A percentile compares a stretch with the other conserved stretches of the same genome.
phyloP scores from a whole-genome alignment of 139 green algal genomes.

The Zygnema circumcarinatum region DNA sequence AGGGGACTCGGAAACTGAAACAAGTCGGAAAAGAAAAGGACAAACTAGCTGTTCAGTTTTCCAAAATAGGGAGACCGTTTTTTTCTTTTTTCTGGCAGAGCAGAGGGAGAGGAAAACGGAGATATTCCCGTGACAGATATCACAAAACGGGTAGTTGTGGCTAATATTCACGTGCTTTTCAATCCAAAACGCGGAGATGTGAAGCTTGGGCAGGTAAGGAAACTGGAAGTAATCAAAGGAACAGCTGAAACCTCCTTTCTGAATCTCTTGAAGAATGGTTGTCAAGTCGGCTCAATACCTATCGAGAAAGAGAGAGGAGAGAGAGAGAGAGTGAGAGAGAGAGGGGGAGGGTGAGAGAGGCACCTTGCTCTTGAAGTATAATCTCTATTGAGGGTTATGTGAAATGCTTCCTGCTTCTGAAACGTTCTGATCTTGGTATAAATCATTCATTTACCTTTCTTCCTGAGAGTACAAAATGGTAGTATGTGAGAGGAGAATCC shows the following conservation, averaged over 20 bases:
- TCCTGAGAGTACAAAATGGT: neutral
- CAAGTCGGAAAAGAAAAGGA: too few species aligned
- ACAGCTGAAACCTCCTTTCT: neutral
- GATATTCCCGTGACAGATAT: too few species aligned
- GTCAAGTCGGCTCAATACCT: conserved; percentile 1
- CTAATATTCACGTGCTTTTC: conserved; percentile 88
- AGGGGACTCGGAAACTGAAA: too few species aligned
- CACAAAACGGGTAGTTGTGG: conserved; percentile 62
- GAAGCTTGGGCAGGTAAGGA: conserved; percentile 58
- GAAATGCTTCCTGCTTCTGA: neutral
- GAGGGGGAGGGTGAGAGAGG: too few species aligned
- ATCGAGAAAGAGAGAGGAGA: neutral
- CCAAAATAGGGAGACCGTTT: too few species aligned
- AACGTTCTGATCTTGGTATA: too few species aligned
- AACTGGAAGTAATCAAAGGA: neutral
- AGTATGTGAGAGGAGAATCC: neutral
- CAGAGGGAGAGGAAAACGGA: too few species aligned
- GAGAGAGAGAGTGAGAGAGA: too few species aligned
- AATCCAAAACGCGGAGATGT: conserved; percentile 75
- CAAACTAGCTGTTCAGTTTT: too few species aligned
- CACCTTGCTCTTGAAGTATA: neutral
- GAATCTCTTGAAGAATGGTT: neutral
- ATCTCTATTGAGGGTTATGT: neutral
- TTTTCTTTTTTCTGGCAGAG: too few species aligned
- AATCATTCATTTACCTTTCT: too few species aligned